phyloP scores from a whole-genome alignment of 2,329 filamentous ascomycete genomes.

The Apiospora arundinis region DNA sequence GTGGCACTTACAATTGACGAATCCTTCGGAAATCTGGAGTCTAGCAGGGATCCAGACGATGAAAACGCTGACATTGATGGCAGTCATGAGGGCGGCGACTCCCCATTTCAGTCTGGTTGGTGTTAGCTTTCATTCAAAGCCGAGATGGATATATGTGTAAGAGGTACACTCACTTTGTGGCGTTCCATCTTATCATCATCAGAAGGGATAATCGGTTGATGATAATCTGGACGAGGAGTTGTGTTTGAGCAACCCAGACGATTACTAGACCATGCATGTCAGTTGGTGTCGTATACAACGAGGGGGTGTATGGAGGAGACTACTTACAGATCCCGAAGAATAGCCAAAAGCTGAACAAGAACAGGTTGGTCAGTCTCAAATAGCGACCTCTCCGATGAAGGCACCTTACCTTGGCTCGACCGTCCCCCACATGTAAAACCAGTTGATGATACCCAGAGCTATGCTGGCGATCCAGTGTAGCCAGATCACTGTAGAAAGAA shows the following conservation, averaged over 20 bases:
- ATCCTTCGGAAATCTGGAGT: conserved; percentile 41
- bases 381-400: not conserved
- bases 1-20: conserved; percentile 32
- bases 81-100: conserved; percentile 45
- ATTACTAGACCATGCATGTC: not conserved
- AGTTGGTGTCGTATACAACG: not conserved
- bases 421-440: conserved; percentile 36
- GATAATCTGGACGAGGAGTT: conserved; percentile 53
- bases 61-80: conserved; percentile 52
- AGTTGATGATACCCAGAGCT: conserved; percentile 36
- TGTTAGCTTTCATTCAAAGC: conserved; percentile 28
- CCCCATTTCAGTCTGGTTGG: conserved; percentile 45
- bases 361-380: not conserved
- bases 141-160: not conserved
- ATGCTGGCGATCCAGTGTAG: conserved; percentile 37
- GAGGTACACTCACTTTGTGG: not conserved
- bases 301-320: not conserved
- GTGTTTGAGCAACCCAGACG: conserved; percentile 39
- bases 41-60: conserved; percentile 53
- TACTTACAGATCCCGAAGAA: conserved; percentile 22
- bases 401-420: conserved; percentile 37
- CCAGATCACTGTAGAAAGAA: conserved; percentile 40
- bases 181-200: conserved; percentile 38
- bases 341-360: conserved; percentile 20
- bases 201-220: conserved; percentile 51